Conservation (phyloP, 2,329 filamentous ascomycete genomes). For the Niveomyces coronatus region DNA sequence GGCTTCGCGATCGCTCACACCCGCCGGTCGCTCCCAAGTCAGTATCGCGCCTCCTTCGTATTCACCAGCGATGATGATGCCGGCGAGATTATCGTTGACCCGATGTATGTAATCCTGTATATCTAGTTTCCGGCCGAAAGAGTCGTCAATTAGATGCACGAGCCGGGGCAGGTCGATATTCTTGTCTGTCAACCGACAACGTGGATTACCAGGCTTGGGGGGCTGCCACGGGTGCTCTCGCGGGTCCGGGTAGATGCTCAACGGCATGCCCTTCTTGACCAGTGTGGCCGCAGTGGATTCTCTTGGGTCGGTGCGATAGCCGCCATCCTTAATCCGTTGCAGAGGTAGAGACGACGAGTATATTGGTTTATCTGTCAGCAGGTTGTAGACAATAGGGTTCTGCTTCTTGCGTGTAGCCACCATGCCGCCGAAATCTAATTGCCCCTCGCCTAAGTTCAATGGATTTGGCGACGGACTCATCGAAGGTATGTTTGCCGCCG, state of each 20-base stretch:
- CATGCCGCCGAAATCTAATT: conserved; percentile 39
- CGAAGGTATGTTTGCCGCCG: conserved; percentile 51
- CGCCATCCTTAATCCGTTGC: conserved; percentile 44
- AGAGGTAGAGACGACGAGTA: conserved; percentile 84
- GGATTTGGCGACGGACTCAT: conserved; percentile 26
- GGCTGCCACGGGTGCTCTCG: conserved; percentile 59
- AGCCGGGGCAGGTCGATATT: conserved; percentile 76
- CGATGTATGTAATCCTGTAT: conserved; percentile 71
- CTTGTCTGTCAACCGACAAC: conserved; percentile 65
- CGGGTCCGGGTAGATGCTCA: conserved; percentile 73
- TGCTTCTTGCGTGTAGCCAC: conserved; percentile 45
- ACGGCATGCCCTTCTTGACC: conserved; percentile 80
- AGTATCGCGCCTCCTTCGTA: conserved; percentile 94
- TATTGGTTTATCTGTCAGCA: conserved; percentile 88
- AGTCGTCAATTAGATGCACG: conserved; percentile 84
- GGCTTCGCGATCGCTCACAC: conserved; percentile 42
- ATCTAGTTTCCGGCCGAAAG: conserved; percentile 77
- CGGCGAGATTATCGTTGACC: conserved; percentile 73
- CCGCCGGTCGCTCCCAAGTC: conserved; percentile 78
- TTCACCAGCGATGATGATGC: conserved; percentile 87
- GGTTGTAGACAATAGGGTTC: conserved; percentile 90
- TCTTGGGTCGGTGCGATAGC: conserved; percentile 18
- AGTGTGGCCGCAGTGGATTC: conserved; percentile 56
- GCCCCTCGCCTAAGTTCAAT: conserved; percentile 34
- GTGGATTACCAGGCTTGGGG: conserved; percentile 46